Percentiles rank a stretch among this genome's conserved stretches.
Conservation (phyloP, 2,329 filamentous ascomycete genomes). For the Colletotrichum orchidophilum region DNA sequence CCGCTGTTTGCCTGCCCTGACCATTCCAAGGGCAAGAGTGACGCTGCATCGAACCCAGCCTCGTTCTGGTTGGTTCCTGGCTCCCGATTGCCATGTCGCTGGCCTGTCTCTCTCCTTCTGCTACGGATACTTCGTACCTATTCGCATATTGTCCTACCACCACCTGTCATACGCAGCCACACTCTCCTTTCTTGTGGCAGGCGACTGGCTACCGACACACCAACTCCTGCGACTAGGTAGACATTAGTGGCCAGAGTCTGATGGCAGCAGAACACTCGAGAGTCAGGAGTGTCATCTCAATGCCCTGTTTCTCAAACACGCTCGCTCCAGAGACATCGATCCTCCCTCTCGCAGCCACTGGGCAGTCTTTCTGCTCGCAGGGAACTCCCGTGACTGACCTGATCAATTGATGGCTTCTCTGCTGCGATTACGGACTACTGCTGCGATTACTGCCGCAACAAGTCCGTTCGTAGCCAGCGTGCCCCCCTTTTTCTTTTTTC, state of each 20-base stretch:
- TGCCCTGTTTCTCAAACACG: constrained; percentile 9
- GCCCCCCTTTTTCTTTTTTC: background rate
- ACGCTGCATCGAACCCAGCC: background rate
- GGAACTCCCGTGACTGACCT: background rate
- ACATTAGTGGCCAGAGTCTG: background rate
- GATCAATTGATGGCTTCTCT: background rate
- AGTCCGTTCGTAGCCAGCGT: background rate
- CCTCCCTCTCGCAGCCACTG: constrained; percentile 10
- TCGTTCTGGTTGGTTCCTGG: constrained; percentile 19
- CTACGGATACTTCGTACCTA: background rate
- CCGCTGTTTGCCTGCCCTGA: constrained; percentile 31
- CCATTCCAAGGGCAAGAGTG: constrained; percentile 6
- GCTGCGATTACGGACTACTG: background rate
- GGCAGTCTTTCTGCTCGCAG: constrained; percentile 27
- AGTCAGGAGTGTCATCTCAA: constrained; percentile 1
- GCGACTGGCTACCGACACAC: background rate
- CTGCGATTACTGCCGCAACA: background rate
- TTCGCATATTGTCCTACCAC: background rate
- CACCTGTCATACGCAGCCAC: background rate
- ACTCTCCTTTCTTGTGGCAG: background rate
- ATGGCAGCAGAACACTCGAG: background rate
- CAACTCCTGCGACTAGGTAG: background rate
- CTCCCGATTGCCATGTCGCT: constrained; percentile 4
- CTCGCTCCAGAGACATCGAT: background rate
- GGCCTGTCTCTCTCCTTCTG: constrained; percentile 11